A percentile compares a stretch with the other conserved stretches of the same genome.
phyloP scores from a whole-genome alignment of 768 basidiomycete species.

The Tulasnella sp. region DNA sequence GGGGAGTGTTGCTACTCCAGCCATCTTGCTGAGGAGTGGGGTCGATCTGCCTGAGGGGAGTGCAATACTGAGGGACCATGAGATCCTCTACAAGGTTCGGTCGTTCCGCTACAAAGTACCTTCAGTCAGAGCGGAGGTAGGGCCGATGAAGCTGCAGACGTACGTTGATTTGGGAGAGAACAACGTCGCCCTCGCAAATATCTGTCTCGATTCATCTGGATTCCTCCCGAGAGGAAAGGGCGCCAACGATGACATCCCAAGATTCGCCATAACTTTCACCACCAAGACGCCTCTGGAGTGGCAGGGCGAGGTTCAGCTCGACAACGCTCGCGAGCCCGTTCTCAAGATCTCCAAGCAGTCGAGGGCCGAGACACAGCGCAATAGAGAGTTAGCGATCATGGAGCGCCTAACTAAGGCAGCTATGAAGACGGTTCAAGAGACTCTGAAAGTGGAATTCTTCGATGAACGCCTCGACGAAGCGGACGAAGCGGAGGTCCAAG shows the following conservation, averaged over 20 bases:
- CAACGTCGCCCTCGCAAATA: slow-evolving; percentile 6
- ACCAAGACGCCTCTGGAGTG: not conserved
- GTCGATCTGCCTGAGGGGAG: not conserved
- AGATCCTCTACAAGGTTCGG: slow-evolving; percentile 24
- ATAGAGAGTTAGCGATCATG: slow-evolving; percentile 20
- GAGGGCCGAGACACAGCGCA: slow-evolving; percentile 19
- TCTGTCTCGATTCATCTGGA: slow-evolving; percentile 20
- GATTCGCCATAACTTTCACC: not conserved
- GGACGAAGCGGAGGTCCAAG: no score
- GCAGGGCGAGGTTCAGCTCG: not conserved
- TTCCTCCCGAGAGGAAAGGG: slow-evolving; percentile 26
- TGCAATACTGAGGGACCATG: slow-evolving; percentile 25
- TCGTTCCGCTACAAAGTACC: slow-evolving; percentile 25
- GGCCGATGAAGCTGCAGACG: not conserved
- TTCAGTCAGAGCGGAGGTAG: slow-evolving; percentile 19
- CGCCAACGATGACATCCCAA: not conserved
- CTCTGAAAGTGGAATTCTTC: slow-evolving; percentile 18
- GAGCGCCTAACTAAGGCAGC: not conserved
- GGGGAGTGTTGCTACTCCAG: slow-evolving; percentile 25
- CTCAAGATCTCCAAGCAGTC: slow-evolving; percentile 21
- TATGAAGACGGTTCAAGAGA: not conserved
- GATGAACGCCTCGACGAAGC: not conserved
- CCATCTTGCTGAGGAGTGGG: slow-evolving; percentile 26
- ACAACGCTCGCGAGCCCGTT: not conserved
- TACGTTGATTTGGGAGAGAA: slow-evolving; percentile 1